phyloP scores from a whole-genome alignment of 2,329 filamentous ascomycete species.

The Teratosphaeriaceae sp. region DNA sequence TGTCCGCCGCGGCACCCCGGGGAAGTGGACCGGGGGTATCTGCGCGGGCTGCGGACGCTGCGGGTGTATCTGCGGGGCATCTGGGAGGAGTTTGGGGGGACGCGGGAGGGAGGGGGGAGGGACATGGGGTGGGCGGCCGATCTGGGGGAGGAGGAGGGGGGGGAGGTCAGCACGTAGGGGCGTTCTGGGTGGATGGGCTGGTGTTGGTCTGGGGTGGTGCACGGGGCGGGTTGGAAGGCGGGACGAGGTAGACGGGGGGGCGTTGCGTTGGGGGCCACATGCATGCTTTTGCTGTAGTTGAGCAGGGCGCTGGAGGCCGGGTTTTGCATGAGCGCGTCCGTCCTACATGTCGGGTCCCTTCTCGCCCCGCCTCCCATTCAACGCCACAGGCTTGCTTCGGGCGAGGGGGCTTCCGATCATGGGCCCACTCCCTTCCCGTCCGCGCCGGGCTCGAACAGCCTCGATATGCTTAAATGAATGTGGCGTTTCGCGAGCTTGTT shows the following conservation, averaged over 20 bases:
- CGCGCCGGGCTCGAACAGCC: too few species aligned
- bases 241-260: neutral
- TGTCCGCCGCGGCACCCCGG: conserved; percentile 79
- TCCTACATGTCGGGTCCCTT: too few species aligned
- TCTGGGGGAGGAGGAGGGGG: conserved; percentile 20
- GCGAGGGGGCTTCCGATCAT: too few species aligned
- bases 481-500: too few species aligned
- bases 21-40: conserved; percentile 79
- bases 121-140: conserved; percentile 20
- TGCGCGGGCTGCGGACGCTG: conserved; percentile 74
- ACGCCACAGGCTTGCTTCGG: too few species aligned
- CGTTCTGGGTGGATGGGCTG: neutral
- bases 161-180: conserved; percentile 19
- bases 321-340: too few species aligned
- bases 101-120: conserved; percentile 31
- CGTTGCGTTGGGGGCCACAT: neutral
- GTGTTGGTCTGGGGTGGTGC: too few species aligned
- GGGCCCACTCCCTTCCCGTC: too few species aligned
- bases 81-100: conserved; percentile 55
- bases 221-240: too few species aligned
- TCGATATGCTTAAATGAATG: too few species aligned
- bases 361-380: too few species aligned
- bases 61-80: conserved; percentile 82
- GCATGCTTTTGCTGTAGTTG: conserved; percentile 6
- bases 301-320: conserved; percentile 12